Conservation (phyloP, 257 asterid genomes). For the Solanum appendiculatum region DNA sequence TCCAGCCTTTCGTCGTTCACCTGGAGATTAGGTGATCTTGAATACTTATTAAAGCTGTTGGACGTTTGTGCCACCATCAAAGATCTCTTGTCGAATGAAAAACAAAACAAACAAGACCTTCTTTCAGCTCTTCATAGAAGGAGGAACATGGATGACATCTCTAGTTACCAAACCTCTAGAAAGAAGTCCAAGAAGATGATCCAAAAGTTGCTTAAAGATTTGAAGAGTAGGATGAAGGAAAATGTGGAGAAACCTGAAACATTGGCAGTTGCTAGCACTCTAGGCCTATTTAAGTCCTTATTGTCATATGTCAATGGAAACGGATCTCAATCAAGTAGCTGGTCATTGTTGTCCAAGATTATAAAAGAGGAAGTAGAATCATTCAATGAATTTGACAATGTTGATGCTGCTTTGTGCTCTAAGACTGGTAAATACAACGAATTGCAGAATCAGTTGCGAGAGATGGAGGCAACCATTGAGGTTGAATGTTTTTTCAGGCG, state of each 20-base stretch:
- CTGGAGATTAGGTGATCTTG: constrained; percentile 4
- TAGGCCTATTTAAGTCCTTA: constrained; percentile 11
- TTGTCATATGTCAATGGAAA: constrained; percentile 9
- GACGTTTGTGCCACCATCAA: constrained; percentile 19
- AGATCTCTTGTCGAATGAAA: constrained; percentile 15
- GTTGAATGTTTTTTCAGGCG: constrained; percentile 22
- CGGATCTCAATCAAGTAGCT: constrained; percentile 10
- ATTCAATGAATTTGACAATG: no score
- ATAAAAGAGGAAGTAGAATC: constrained; percentile 1
- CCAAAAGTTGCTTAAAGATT: constrained; percentile 8
- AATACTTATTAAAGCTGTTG: constrained; percentile 14
- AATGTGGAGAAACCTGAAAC: constrained; percentile 8
- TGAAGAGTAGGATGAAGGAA: constrained; percentile 1
- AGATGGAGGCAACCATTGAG: constrained; percentile 24
- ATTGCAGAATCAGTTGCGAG: constrained; percentile 9
- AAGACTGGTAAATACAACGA: neutral
- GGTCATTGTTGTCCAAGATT: constrained; percentile 28
- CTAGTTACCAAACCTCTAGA: neutral
- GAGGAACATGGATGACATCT: constrained; percentile 8
- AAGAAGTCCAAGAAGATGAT: constrained; percentile 21
- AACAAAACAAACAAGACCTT: constrained; percentile 7
- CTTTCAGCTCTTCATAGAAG: constrained; percentile 26
- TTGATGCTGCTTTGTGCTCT: constrained; percentile 10
- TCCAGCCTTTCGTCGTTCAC: constrained; percentile 7
- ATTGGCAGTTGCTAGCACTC: constrained; percentile 9